phyloP scores from a whole-genome alignment of 805 yeast genomes.

The Phaffomyces opuntiae region DNA sequence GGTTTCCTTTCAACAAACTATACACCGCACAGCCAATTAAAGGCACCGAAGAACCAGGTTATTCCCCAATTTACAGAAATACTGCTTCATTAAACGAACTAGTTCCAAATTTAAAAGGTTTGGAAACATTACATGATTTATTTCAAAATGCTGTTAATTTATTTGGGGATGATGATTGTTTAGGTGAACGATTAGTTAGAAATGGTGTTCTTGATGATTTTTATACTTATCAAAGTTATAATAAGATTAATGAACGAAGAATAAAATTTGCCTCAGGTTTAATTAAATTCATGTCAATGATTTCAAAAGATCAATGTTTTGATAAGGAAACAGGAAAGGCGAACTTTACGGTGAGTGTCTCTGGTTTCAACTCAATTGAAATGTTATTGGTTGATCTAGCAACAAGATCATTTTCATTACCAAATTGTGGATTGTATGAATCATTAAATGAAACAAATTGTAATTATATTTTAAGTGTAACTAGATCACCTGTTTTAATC shows the following conservation, averaged over 20 bases:
- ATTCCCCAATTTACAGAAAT: constrained; percentile 9
- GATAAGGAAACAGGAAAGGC: constrained; percentile 24
- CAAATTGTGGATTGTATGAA: constrained; percentile 28
- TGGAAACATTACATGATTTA: constrained; percentile 12
- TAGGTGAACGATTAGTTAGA: constrained; percentile 29
- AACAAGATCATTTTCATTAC: constrained; percentile 23
- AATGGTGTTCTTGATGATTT: constrained; percentile 29
- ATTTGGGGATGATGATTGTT: constrained; percentile 26
- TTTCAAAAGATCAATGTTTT: constrained; percentile 8
- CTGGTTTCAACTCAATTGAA: constrained; percentile 49
- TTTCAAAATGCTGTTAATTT: constrained; percentile 26
- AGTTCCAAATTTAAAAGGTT: constrained; percentile 5
- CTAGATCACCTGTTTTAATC: constrained; percentile 14
- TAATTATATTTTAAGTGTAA: constrained; percentile 7
- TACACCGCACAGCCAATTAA: constrained; percentile 5
- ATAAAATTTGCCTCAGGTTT: constrained; percentile 49
- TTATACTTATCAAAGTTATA: constrained; percentile 36
- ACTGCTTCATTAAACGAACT: constrained; percentile 1
- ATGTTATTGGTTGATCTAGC: constrained; percentile 49
- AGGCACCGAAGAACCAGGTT: constrained; percentile 3
- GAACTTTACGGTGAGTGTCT: constrained; percentile 42
- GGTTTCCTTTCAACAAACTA: too few species aligned
- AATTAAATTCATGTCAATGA: constrained; percentile 20
- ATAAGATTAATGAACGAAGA: constrained; percentile 33
- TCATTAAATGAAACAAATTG: constrained; percentile 7